phyloP scores from a whole-genome alignment of 352 stramenopile genomes.

The Plasmopara viticola region DNA sequence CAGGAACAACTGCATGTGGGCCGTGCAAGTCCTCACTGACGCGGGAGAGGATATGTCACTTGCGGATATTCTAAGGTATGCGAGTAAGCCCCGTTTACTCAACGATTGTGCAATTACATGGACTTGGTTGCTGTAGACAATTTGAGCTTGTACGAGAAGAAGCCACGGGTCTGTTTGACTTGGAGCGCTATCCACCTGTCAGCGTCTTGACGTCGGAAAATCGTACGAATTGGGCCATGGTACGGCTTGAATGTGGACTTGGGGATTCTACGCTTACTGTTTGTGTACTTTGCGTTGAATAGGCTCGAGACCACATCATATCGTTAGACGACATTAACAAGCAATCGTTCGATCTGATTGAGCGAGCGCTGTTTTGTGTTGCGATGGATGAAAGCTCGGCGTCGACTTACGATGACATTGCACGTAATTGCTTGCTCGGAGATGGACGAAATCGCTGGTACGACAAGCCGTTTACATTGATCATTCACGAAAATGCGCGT shows the following conservation, averaged over 20 bases:
- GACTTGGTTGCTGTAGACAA: slow-evolving; percentile 29
- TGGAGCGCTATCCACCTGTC: slow-evolving; percentile 84
- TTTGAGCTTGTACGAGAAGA: slow-evolving; percentile 83
- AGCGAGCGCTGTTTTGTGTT: slow-evolving; percentile 91
- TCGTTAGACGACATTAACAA: slow-evolving; percentile 84
- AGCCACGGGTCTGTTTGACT: slow-evolving; percentile 77
- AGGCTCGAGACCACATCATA: slow-evolving; percentile 77
- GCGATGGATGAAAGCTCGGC: slow-evolving; percentile 87
- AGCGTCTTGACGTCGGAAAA: slow-evolving; percentile 94
- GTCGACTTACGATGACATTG: slow-evolving; percentile 79
- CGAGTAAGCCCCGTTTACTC: background rate
- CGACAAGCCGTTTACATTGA: slow-evolving; percentile 96
- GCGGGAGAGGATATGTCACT: slow-evolving; percentile 64
- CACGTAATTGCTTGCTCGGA: slow-evolving; percentile 75
- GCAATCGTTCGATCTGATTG: slow-evolving; percentile 88
- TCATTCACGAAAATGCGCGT: slow-evolving; percentile 95
- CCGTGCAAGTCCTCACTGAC: slow-evolving; percentile 72
- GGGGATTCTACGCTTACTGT: background rate
- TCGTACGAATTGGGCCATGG: slow-evolving; percentile 92
- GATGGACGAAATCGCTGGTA: slow-evolving; percentile 96
- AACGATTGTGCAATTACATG: background rate
- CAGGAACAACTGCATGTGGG: slow-evolving; percentile 87
- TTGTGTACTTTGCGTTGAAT: background rate
- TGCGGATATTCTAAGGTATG: slow-evolving; percentile 63
- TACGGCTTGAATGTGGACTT: slow-evolving; percentile 21